Evolutionary conservation across 179 eudicot genomes (phyloP), one percentile per base, ranked within the genome.

Genomic region (Corrigiola litoralis): DNA sequence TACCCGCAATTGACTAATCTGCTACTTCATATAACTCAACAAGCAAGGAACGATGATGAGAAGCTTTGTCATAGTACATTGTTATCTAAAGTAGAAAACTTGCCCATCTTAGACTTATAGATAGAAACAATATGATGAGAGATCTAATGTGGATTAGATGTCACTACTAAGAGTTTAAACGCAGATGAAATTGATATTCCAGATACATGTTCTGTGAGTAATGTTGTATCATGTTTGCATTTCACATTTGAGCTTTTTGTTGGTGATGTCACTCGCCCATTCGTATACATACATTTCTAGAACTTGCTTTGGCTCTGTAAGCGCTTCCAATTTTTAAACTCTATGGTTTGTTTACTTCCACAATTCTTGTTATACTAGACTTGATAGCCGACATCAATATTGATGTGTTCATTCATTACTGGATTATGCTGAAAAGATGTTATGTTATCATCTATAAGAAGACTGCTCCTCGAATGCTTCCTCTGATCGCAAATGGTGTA

Each of bases 211-310:
- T 46, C 8, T 18, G 28, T 7, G 54, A 31, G 31, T 45, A 54
- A 51, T 51, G 32, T n/a, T 51, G 66, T 24, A 28, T 61, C 52
- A 60, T 47, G 16, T 44, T 28, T 25, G 36, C 31, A 41, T 42
- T 27, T 2, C 20, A 4, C 10, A 42, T 38, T 32, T 14, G 2
- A 40, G 49, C 29, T 23, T 5, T 38, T 17, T 17, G 10, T 17
- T 23, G 23, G 7, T 17, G 23, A 13, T 44, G 6, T 25, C 20
- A 46, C 20, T 10, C 50, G 17, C 50, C 50, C 25, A 17, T 46
- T 18, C 20, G 10, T 10, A 46, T 23, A 3, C 17, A 46, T 46
- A 46, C 6, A 0, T n/a, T n/a, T 6, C 9, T 46, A 17, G 50
- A 4, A 46, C 24, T 20, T 46, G 8, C 50, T 46, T 18, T 18